Percentiles rank a stretch among this genome's conserved stretches.
Conservation (phyloP, 2,329 filamentous ascomycete species). For the Leptographium lundbergii region DNA sequence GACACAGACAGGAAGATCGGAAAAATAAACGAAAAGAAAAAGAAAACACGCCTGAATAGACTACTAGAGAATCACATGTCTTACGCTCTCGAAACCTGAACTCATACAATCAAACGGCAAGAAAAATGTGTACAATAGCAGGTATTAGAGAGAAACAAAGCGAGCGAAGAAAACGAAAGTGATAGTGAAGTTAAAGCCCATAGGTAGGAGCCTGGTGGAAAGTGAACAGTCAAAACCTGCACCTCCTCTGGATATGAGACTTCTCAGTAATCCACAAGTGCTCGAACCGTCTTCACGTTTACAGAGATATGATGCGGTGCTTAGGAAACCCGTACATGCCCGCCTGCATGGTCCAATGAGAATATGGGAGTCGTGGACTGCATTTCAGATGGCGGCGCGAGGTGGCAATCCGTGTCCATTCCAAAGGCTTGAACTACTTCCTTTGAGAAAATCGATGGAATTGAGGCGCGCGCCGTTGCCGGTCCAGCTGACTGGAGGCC, state of each 20-base stretch:
- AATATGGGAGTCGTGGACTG: too few relatives aligned
- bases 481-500: background rate
- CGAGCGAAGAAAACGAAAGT: too few relatives aligned
- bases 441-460: background rate
- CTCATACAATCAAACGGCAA: background rate
- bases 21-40: background rate
- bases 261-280: background rate
- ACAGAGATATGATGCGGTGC: too few relatives aligned
- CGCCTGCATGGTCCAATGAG: too few relatives aligned
- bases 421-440: background rate
- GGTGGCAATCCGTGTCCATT: background rate
- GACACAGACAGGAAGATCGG: background rate
- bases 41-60: background rate
- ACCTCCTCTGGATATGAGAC: too few relatives aligned
- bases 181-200: too few relatives aligned
- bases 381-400: too few relatives aligned
- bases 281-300: background rate
- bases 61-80: background rate
- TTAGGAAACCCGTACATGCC: too few relatives aligned
- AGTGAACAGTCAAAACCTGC: too few relatives aligned
- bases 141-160: too few relatives aligned
- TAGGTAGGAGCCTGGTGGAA: too few relatives aligned
- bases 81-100: background rate
- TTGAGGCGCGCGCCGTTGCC: background rate
- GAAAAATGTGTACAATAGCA: too few relatives aligned